Base-by-base conservation (phyloP, 768 basidiomycete genomes). In the Brasilioporus rufonigricans region DNA sequence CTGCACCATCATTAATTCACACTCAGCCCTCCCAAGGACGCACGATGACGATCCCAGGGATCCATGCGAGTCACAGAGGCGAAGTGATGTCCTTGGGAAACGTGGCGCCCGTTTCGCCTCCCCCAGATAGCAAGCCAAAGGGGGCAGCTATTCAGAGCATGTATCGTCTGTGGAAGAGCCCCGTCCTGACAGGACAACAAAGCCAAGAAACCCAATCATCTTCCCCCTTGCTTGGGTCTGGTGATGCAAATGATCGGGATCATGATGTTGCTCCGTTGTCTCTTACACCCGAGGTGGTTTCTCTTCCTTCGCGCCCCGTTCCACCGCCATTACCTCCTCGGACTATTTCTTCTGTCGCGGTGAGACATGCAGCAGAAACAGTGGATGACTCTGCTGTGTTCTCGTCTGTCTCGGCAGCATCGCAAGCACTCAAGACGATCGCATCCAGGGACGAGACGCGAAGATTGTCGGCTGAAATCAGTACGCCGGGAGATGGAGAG, bases 61-160 rank as follows among this genome's bases (percentile, higher is more conserved):
- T 93, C 56, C 91, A 92, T 63, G 89, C 83, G 4, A 89, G 85
- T 61, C 86, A 92, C 64, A 83, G 82, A n/a, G 88, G 87, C 10
- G 89, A 93, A 57, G 82, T 92, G 40, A 89, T 90, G 85, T 87
- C 90, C 4, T 79, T 93, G 78, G 91, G 91, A 12, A 86, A 89
- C 62, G 81, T 82, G 52, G 83, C 87, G 12, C 75, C 78, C 2
- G 57, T 65, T 24, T 76, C 80, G 5, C 70, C 74, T 41, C 64
- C 73, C 0, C 57, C 73, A 11, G 76, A 79, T 21, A 70, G 68
- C 48, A 69, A 71, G 55, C 61, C 63, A 14, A 66, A 81, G 67
- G 76, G 78, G 45, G 80, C 81, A 10, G 80, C 82, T 21, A 82
- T 89, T 32, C 84, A 84, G 67, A 81, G 76, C 54, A 79, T 91